Evolutionary conservation across 495 filamentous ascomycete species (phyloP).

Genomic region (Xylaria bambusicola): DNA sequence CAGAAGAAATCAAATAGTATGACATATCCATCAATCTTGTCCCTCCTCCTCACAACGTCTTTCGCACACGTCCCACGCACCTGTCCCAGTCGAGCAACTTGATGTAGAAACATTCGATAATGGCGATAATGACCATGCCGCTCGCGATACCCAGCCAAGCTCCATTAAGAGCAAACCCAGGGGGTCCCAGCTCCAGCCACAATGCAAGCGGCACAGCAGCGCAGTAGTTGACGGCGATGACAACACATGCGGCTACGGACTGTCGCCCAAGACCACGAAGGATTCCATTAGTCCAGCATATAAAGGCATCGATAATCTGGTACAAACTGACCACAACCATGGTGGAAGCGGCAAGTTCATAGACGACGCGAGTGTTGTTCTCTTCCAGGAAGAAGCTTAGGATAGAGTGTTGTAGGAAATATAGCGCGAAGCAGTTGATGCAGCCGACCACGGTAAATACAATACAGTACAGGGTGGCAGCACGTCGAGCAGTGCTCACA

Average conservation of each 20-base stretch:
- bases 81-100: conserved; percentile 31
- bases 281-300: conserved; percentile 62
- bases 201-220: conserved; percentile 74
- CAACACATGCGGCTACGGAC: conserved; percentile 71
- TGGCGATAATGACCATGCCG: conserved; percentile 49
- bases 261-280: conserved; percentile 68
- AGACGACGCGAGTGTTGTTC: conserved; percentile 19
- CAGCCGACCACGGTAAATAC: conserved; percentile 34
- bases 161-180: conserved; percentile 61
- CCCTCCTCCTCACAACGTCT: neutral
- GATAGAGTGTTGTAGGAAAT: conserved; percentile 33
- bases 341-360: conserved; percentile 24
- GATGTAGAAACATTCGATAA: conserved; percentile 31
- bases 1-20: no score
- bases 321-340: conserved; percentile 42
- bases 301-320: conserved; percentile 38
- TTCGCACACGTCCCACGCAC: conserved; percentile 23
- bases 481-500: conserved; percentile 30
- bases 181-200: conserved; percentile 57
- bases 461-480: conserved; percentile 34
- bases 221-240: conserved; percentile 71
- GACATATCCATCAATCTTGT: neutral
- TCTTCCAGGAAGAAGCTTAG: conserved; percentile 44
- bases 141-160: conserved; percentile 68
- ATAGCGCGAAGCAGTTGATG: conserved; percentile 35